phyloP scores from a whole-genome alignment of 306 rosid genomes.

The Benincasa hispida region DNA sequence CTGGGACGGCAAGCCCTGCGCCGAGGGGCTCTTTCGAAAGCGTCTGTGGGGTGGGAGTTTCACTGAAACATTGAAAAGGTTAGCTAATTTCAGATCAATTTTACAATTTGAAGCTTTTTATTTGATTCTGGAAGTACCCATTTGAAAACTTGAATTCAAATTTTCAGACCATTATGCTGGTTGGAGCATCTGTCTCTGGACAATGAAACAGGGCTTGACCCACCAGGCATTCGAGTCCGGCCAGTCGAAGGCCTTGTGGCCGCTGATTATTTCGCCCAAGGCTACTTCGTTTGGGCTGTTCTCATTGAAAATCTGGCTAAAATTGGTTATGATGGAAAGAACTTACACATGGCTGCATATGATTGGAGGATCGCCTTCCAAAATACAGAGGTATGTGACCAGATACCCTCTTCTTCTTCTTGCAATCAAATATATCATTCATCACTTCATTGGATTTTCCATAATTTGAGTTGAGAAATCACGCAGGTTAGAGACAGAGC shows the following conservation, averaged over 20 bases:
- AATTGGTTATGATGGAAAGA: conserved; percentile 80
- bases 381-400: conserved; percentile 50
- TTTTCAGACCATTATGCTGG: conserved; percentile 61
- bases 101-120: not conserved
- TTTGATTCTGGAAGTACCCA: not conserved
- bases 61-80: conserved; percentile 57
- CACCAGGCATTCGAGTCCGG: conserved; percentile 71
- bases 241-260: conserved; percentile 55
- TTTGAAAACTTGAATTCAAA: not conserved
- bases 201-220: conserved; percentile 74
- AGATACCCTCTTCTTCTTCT: not conserved
- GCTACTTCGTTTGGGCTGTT: conserved; percentile 57
- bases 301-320: conserved; percentile 60
- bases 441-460: not conserved
- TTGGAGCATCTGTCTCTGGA: conserved; percentile 68
- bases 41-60: conserved; percentile 61
- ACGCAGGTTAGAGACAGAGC: conserved; percentile 59
- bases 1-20: conserved; percentile 77
- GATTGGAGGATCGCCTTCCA: conserved; percentile 91
- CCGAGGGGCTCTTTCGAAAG: conserved; percentile 47
- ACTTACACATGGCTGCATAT: conserved; percentile 57
- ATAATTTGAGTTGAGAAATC: not conserved
- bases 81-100: not conserved
- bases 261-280: conserved; percentile 44
- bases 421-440: not conserved